A percentile compares a stretch with the other conserved stretches of the same genome.
These are phyloP conservation scores for Fraxinus cuspidata DNA, from an alignment of 257 asterid species.

Conservation along the genomic window DNA sequence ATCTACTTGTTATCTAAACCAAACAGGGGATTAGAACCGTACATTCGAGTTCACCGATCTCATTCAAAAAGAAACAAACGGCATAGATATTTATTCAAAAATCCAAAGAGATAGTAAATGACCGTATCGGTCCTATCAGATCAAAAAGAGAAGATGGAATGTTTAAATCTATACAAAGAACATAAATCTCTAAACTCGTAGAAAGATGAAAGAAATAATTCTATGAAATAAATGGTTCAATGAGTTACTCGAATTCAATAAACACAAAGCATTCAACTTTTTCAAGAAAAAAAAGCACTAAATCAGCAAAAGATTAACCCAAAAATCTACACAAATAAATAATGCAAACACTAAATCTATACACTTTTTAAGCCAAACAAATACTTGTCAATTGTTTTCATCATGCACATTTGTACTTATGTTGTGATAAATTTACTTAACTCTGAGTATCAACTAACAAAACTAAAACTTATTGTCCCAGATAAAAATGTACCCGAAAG, in stretches of 20 bases:
- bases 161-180: background rate
- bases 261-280: background rate
- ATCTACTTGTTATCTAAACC: too few species aligned
- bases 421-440: background rate
- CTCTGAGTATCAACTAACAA: background rate
- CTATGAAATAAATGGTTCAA: background rate
- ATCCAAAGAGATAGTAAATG: too few species aligned
- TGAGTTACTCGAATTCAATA: background rate
- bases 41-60: background rate
- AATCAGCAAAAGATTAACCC: background rate
- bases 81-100: too few species aligned
- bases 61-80: too few species aligned
- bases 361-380: background rate
- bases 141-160: background rate
- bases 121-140: background rate
- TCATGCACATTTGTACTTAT: background rate
- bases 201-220: conserved; percentile 6
- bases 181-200: background rate
- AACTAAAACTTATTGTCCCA: background rate
- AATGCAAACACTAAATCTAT: background rate
- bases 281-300: background rate
- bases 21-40: too few species aligned
- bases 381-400: background rate
- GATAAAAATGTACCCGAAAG: conserved; percentile 58
- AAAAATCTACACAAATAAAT: background rate